phyloP scores from a whole-genome alignment of 1,284 basidiomycete genomes.

The Cutaneotrichosporon dermatis region DNA sequence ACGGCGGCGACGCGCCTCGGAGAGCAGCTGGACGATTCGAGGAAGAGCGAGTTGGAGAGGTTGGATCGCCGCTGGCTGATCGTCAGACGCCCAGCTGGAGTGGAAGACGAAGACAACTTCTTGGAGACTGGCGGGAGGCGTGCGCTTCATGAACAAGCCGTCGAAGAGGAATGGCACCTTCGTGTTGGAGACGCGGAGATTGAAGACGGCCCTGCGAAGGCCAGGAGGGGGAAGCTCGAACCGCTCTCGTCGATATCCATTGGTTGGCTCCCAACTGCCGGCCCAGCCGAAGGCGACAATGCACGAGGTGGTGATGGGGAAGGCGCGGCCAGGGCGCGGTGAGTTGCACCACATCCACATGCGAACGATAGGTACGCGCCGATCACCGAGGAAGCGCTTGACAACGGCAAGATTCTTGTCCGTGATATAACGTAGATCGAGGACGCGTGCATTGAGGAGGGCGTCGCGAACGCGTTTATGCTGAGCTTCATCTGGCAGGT shows the following conservation, averaged over 20 bases:
- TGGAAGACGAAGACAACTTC: slow-evolving; percentile 1
- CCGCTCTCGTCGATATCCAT: background rate
- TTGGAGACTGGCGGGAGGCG: background rate
- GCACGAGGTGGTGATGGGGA: background rate
- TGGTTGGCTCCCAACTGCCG: background rate
- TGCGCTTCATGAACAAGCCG: background rate
- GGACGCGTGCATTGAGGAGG: background rate
- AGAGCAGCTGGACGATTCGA: background rate
- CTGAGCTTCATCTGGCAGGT: background rate
- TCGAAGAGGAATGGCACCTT: background rate
- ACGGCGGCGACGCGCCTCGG: background rate
- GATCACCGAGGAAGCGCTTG: background rate
- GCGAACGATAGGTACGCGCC: background rate
- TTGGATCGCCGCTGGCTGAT: background rate
- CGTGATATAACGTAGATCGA: slow-evolving; percentile 1
- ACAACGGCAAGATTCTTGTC: background rate
- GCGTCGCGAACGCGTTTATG: background rate
- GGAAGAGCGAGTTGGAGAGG: background rate
- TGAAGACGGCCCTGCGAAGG: background rate
- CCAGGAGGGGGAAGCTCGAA: background rate
- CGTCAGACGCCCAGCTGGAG: background rate
- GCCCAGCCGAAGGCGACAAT: slow-evolving; percentile 1
- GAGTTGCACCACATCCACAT: background rate
- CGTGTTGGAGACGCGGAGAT: background rate
- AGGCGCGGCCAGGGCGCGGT: background rate